Conservation (phyloP, 805 yeast genomes). For the Lipomyces spencermartinsiae region DNA sequence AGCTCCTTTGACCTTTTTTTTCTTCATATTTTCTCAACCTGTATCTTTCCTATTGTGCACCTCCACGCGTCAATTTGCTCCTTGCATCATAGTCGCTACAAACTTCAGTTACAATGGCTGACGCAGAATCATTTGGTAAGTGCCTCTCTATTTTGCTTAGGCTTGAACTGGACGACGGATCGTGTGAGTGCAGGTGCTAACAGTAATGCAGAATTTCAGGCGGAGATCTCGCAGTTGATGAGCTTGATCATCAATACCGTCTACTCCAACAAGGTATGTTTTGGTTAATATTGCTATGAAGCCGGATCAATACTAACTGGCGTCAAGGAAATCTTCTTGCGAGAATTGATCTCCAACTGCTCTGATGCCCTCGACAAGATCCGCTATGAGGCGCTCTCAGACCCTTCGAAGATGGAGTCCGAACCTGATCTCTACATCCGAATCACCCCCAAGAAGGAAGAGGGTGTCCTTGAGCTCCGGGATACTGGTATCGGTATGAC, state of each 20-base stretch:
- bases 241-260: slow-evolving; percentile 99
- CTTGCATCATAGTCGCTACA: neutral
- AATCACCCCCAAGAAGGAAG: slow-evolving; percentile 95
- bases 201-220: slow-evolving; percentile 68
- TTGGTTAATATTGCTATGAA: neutral
- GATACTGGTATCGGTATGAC: slow-evolving; percentile 99
- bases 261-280: slow-evolving; percentile 81
- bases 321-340: slow-evolving; percentile 81
- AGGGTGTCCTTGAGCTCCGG: slow-evolving; percentile 93
- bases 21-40: slow-evolving; percentile 9
- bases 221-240: slow-evolving; percentile 99
- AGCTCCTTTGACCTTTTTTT: neutral
- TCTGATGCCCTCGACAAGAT: slow-evolving; percentile 99
- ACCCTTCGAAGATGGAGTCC: slow-evolving; percentile 87
- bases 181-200: slow-evolving; percentile 1
- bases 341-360: slow-evolving; percentile 98
- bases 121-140: slow-evolving; percentile 34
- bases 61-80: neutral
- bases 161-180: neutral
- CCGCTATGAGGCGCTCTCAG: slow-evolving; percentile 94
- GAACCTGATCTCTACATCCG: slow-evolving; percentile 98
- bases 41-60: neutral
- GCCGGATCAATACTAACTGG: slow-evolving; percentile 6
- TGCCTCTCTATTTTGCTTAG: neutral
- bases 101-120: slow-evolving; percentile 27